A percentile compares a stretch with the other conserved stretches of the same genome.
phyloP scores from a whole-genome alignment of 306 rosid genomes.

The Castanea crenata region DNA sequence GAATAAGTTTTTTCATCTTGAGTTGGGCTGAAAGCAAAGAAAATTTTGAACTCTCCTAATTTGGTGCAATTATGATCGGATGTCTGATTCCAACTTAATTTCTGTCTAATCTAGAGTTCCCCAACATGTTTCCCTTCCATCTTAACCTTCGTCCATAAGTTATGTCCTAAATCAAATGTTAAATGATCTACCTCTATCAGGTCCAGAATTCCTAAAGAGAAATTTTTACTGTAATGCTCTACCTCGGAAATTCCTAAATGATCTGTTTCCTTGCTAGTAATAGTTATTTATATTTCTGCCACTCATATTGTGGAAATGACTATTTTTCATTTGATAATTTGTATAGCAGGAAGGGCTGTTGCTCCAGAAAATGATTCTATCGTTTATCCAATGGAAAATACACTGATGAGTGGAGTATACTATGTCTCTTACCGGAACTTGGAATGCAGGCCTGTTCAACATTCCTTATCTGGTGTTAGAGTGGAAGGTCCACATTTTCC shows the following conservation, averaged over 20 bases:
- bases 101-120: not conserved
- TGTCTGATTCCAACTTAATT: too few relatives aligned
- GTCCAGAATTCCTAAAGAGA: not conserved
- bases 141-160: not conserved
- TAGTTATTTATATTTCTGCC: not conserved
- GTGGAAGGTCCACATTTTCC: constrained; percentile 1
- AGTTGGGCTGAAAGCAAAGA: not conserved
- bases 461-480: not conserved
- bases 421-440: not conserved
- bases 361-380: not conserved
- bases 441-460: constrained; percentile 9
- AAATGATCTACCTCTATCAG: not conserved
- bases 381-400: constrained; percentile 8
- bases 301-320: not conserved
- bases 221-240: not conserved
- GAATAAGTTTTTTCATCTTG: not conserved
- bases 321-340: not conserved
- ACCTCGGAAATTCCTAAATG: not conserved
- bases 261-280: too few relatives aligned
- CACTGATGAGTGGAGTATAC: not conserved
- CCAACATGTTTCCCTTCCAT: not conserved
- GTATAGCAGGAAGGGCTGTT: constrained; percentile 4
- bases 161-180: not conserved
- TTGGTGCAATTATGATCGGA: too few relatives aligned
- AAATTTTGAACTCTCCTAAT: not conserved